Conservation (phyloP, 805 yeast genomes). For the Wickerhamomyces strasburgensis region DNA sequence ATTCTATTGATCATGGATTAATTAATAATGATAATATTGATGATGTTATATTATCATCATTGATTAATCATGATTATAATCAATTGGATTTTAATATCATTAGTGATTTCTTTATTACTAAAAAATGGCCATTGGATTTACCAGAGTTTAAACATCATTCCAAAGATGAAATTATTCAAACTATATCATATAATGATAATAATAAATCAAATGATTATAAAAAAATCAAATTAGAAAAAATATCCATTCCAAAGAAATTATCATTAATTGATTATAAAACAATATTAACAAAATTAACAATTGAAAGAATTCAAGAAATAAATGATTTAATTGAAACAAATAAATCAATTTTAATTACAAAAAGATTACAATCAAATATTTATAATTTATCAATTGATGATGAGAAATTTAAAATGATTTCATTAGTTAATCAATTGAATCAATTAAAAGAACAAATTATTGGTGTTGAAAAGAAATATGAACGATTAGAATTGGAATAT, state of each 20-base stretch:
- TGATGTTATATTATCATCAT: too few relatives aligned
- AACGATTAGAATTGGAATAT: constrained; percentile 19
- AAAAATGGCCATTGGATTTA: constrained; percentile 5
- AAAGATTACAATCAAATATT: constrained; percentile 34
- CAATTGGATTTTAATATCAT: too few relatives aligned
- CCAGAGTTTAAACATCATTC: constrained; percentile 1
- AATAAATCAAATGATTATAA: too few relatives aligned
- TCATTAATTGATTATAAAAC: constrained; percentile 32
- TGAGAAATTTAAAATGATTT: constrained; percentile 36
- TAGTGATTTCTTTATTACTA: constrained; percentile 5
- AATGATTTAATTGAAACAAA: constrained; percentile 22
- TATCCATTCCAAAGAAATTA: constrained; percentile 15
- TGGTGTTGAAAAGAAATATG: constrained; percentile 16
- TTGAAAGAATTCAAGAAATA: constrained; percentile 28
- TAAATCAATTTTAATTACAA: constrained; percentile 18
- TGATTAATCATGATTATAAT: too few relatives aligned
- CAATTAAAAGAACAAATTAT: constrained; percentile 16
- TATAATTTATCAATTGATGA: constrained; percentile 37
- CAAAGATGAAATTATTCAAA: background rate
- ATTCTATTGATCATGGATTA: constrained; percentile 46
- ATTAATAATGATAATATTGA: background rate
- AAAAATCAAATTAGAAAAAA: constrained; percentile 13
- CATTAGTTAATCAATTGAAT: constrained; percentile 29
- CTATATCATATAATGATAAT: background rate
- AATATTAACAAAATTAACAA: constrained; percentile 33